A percentile compares a stretch with the other conserved stretches of the same genome.
Evolutionary conservation across 2,329 filamentous ascomycete species (phyloP).

Genomic region (Thelonectria olida): DNA sequence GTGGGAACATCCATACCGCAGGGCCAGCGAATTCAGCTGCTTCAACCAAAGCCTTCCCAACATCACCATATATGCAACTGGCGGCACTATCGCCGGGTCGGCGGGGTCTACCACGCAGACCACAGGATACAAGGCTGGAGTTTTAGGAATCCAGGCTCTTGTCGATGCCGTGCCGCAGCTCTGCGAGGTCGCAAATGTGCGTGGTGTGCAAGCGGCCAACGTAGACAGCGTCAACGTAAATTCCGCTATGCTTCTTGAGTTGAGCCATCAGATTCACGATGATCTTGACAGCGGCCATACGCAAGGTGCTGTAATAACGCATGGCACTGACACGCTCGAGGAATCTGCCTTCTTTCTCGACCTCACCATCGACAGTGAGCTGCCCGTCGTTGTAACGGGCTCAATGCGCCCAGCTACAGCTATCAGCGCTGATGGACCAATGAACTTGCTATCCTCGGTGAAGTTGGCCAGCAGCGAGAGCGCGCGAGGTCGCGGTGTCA

Average conservation of each 20-base stretch:
- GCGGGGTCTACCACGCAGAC: constrained; percentile 58
- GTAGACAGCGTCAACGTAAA: constrained; percentile 59
- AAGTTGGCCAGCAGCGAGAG: constrained; percentile 59
- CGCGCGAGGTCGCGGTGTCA: constrained; percentile 61
- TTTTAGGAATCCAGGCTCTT: constrained; percentile 59
- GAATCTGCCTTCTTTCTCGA: constrained; percentile 72
- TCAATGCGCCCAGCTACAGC: constrained; percentile 72
- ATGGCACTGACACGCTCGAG: constrained; percentile 73
- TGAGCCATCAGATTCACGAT: constrained; percentile 58
- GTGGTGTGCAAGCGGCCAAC: constrained; percentile 61
- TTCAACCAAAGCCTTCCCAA: constrained; percentile 54
- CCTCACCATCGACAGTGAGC: constrained; percentile 62
- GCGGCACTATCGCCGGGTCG: constrained; percentile 67
- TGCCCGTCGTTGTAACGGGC: constrained; percentile 68
- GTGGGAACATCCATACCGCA: too few relatives aligned
- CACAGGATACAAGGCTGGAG: constrained; percentile 52
- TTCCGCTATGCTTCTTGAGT: constrained; percentile 56
- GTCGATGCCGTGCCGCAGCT: constrained; percentile 65
- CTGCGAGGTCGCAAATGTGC: constrained; percentile 62
- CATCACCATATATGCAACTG: constrained; percentile 65
- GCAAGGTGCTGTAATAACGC: constrained; percentile 66
- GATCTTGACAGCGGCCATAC: constrained; percentile 55
- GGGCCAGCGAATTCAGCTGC: constrained; percentile 36
- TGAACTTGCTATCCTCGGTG: constrained; percentile 69
- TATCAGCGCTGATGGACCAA: constrained; percentile 69